Evolutionary conservation across 345 rosid species (phyloP), one percentile per base, ranked within the genome.

Genomic region (Angophora floribunda): DNA sequence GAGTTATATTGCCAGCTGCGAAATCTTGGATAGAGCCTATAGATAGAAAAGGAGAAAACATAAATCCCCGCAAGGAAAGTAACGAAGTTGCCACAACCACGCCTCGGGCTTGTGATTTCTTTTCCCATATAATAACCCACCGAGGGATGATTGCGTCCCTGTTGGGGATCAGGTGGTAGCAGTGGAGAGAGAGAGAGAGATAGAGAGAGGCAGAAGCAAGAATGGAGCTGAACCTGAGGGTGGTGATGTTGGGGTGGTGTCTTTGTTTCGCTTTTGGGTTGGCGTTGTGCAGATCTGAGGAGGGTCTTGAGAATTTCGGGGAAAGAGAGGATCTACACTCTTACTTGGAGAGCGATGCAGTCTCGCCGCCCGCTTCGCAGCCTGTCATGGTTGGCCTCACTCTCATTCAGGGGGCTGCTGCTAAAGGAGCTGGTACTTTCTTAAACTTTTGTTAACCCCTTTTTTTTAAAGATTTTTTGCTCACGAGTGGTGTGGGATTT

Each of bases 361-460:
- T 53, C 82, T 79, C 93, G 49, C 7, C 79, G 28, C 4, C 91
- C 47, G 50, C 94, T 21, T 50, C 95, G 4, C 63, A 90, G 59
- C 95, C 93, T 89, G 89, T 90, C 75, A 92, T 90, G 96, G 95
- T 96, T 26, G 94, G 92, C 61, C 97, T 97, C 87, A 94, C 98
- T 88, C 96, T 97, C 89, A 96, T 97, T 90, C 92, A 90, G 7
- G 96, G 97, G 91, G 99, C 99, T 93, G 97, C 90, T 61, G 90
- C 96, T 53, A 94, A 94, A 89, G 99, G 99, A 94, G 99, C 99
- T 90, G 97, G 99, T 96, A 92, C 21, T 28, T 49, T 61, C 57
- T 61, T 36, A 75, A 51, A 51, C n/a, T 63, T 30, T 44, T 49
- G 49, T 24, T 86, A 1, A 57, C 78, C 86, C 9, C 21, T 51